Base-by-base conservation (phyloP, 306 rosid genomes). In the Boehmeria nivea region DNA sequence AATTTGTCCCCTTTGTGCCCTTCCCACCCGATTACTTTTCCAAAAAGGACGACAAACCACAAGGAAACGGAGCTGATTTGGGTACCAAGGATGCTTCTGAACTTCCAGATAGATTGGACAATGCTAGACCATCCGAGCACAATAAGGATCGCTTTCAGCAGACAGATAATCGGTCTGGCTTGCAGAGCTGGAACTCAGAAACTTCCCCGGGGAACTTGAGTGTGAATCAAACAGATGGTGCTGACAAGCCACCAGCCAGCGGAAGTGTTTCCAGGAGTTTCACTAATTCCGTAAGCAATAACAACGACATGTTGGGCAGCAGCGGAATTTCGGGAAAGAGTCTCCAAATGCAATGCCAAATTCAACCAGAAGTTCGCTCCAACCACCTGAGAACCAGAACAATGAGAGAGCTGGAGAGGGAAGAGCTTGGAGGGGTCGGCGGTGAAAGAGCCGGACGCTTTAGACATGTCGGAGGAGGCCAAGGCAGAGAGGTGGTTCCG, bases 381-480 rank as follows among this genome's bases (percentile, higher is more conserved):
- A 76, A 2, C 54, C 63, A 39, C 51, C 83, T 25, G 75, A 69
- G 52, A 70, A 50, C 43, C 81, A 61, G 67, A 76, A 57, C 54
- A 43, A 27, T 43, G 72, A 59, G 76, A 77, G 66, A 56, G 67
- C 22, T 82, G 95, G 96, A 75, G 67, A 2, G 93, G 95, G 22
- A 83, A 82, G 69, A 91, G 96, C 70, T 79, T 91, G 83, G 99
- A 91, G 69, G 99, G 96, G 25, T 91, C 99, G 18, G 95, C 96
- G 1, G 99, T 91, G 63, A 91, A 70, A 76, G 96, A 87, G 61
- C 82, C 88, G 0, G 93, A 91, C 81, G 94, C 96, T 61, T 58
- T 87, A 61, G 99, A 91, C 71, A 83, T 91, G 96, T 91, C 99
- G 11, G 99, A 91, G 78, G 99, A 87, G 73, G 99, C 99, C 26